Percentiles rank a stretch among this genome's conserved stretches.
Conservation (phyloP, 1,284 basidiomycete genomes). For the Cerioporus squamosus region DNA sequence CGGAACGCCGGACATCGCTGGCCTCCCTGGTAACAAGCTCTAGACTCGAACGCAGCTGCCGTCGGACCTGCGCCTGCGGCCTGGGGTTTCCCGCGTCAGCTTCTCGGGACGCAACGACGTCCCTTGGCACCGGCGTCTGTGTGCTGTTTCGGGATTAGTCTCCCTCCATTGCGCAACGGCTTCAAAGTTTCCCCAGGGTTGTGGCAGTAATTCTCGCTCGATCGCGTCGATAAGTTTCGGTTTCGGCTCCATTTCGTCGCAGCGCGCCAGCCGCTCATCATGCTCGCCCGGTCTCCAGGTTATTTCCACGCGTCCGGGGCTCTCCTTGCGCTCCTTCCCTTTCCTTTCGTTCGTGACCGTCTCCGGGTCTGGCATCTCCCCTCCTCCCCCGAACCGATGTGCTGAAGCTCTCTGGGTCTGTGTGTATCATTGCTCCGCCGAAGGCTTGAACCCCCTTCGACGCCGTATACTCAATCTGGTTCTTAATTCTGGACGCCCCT, state of each 20-base stretch:
- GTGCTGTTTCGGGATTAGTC: conserved; percentile 25
- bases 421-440: conserved; percentile 34
- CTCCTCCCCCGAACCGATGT: conserved; percentile 33
- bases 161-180: conserved; percentile 25
- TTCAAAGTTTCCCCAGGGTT: conserved; percentile 24
- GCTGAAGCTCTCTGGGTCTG: conserved; percentile 33
- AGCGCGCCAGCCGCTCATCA: conserved; percentile 27
- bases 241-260: conserved; percentile 29
- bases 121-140: conserved; percentile 23
- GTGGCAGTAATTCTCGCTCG: conserved; percentile 26
- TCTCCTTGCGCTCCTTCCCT: conserved; percentile 26
- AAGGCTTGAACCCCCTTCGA: conserved; percentile 32
- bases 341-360: conserved; percentile 26
- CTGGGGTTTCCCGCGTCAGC: conserved; percentile 23
- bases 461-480: conserved; percentile 31
- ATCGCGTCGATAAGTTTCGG: conserved; percentile 30
- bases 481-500: conserved; percentile 31
- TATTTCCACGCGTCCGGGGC: conserved; percentile 27
- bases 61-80: conserved; percentile 15
- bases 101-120: conserved; percentile 21
- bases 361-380: conserved; percentile 28
- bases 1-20: conserved; percentile 22
- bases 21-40: conserved; percentile 27
- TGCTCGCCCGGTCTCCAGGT: conserved; percentile 27
- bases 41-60: conserved; percentile 21